Evolutionary conservation across 257 asterid species (phyloP).

Genomic region (Solanum chmielewskii): DNA sequence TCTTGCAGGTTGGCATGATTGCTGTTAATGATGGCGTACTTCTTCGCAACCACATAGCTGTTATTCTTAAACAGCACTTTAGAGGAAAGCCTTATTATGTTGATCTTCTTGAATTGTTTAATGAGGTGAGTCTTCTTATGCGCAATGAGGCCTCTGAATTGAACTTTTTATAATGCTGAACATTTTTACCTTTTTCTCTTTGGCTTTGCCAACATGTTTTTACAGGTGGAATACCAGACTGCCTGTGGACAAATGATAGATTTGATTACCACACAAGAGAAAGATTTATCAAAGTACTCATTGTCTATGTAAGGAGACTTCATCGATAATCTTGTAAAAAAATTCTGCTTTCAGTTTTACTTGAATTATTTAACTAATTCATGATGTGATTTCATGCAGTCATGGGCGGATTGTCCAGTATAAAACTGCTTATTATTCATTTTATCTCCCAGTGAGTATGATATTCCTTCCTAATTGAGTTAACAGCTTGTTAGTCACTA

Average conservation of each 20-base stretch:
- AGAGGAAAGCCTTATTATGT: slow-evolving; percentile 73
- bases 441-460: slow-evolving; percentile 87
- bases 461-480: background rate
- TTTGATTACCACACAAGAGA: slow-evolving; percentile 73
- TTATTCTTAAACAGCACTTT: slow-evolving; percentile 85
- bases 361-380: background rate
- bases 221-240: slow-evolving; percentile 42
- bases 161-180: background rate
- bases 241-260: slow-evolving; percentile 97
- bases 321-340: background rate
- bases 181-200: background rate
- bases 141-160: background rate
- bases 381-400: slow-evolving; percentile 33
- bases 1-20: slow-evolving; percentile 75
- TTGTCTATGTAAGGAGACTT: slow-evolving; percentile 56
- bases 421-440: slow-evolving; percentile 94
- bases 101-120: slow-evolving; percentile 78
- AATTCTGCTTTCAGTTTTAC: background rate
- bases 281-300: slow-evolving; percentile 78
- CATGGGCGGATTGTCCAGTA: slow-evolving; percentile 89
- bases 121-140: slow-evolving; percentile 44
- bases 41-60: slow-evolving; percentile 84
- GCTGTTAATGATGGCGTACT: slow-evolving; percentile 79
- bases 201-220: background rate
- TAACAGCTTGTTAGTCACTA: background rate